Conservation (phyloP, 2,329 filamentous ascomycete species). For the Ceratocystis cubensis region DNA sequence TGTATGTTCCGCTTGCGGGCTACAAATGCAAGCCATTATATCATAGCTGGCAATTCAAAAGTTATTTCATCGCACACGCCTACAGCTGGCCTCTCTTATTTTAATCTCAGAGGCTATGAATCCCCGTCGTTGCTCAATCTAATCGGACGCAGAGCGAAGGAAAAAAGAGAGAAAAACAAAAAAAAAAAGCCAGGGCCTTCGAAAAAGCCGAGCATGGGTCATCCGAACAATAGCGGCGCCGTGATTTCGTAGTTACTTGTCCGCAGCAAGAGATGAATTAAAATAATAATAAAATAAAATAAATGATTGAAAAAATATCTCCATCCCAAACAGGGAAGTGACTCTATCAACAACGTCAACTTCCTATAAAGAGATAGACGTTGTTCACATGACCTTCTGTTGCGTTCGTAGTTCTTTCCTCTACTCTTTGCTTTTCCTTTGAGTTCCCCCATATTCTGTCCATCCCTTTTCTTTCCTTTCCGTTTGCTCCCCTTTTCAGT, state of each 20-base stretch:
- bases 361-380: constrained; percentile 3
- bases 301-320: not conserved
- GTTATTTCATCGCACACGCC: no score
- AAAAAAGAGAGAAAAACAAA: not conserved
- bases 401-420: not conserved
- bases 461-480: not conserved
- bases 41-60: not conserved
- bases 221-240: constrained; percentile 8
- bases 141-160: not conserved
- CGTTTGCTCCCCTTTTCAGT: not conserved
- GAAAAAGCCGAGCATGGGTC: constrained; percentile 3
- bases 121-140: not conserved
- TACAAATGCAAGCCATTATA: not conserved
- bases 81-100: no score
- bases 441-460: not conserved
- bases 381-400: not conserved
- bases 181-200: constrained; percentile 1
- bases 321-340: not conserved
- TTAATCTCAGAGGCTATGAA: not conserved
- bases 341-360: not conserved
- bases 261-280: not conserved
- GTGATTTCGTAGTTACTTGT: not conserved
- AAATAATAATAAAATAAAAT: not conserved
- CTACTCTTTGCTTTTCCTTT: not conserved
- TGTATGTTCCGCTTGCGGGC: not conserved